Conservation (phyloP, 1,284 basidiomycete genomes). For the Leccinum subatratum region DNA sequence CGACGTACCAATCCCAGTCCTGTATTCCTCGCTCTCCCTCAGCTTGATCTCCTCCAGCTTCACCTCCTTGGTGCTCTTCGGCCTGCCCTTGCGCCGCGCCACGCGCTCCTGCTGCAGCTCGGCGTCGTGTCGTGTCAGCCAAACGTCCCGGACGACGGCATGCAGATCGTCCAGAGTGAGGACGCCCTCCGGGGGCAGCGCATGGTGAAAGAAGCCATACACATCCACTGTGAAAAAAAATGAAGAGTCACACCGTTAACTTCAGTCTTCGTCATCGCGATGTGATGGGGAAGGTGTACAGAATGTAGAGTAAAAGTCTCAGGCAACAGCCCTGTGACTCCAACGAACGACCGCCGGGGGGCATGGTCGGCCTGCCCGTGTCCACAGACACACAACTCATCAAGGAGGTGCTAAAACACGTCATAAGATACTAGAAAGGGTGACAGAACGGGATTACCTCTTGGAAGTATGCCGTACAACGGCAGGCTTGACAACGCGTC, state of each 20-base stretch:
- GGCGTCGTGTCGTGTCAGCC: slow-evolving; percentile 70
- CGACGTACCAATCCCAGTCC: slow-evolving; percentile 75
- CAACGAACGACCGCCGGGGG: neutral
- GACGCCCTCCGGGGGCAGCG: slow-evolving; percentile 60
- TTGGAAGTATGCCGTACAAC: neutral
- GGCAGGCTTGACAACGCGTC: neutral
- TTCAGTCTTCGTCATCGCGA: neutral
- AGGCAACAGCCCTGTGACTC: neutral
- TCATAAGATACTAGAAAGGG: neutral
- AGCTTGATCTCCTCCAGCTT: slow-evolving; percentile 71
- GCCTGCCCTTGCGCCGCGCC: slow-evolving; percentile 68
- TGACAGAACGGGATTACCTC: neutral
- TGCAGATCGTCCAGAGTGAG: slow-evolving; percentile 69
- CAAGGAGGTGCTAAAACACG: neutral
- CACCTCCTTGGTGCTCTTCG: slow-evolving; percentile 67
- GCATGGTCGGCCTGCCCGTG: too few species aligned
- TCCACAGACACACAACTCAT: neutral
- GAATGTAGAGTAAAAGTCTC: neutral
- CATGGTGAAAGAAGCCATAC: slow-evolving; percentile 76
- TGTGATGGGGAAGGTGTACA: neutral
- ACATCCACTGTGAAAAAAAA: slow-evolving; percentile 53
- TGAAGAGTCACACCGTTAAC: slow-evolving; percentile 4
- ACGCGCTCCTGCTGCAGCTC: slow-evolving; percentile 62
- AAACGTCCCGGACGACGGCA: slow-evolving; percentile 61
- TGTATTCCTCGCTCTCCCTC: slow-evolving; percentile 69